These are phyloP conservation scores for Apium graveolens DNA, from an alignment of 129 eudicot genomes.

Conservation along the genomic window DNA sequence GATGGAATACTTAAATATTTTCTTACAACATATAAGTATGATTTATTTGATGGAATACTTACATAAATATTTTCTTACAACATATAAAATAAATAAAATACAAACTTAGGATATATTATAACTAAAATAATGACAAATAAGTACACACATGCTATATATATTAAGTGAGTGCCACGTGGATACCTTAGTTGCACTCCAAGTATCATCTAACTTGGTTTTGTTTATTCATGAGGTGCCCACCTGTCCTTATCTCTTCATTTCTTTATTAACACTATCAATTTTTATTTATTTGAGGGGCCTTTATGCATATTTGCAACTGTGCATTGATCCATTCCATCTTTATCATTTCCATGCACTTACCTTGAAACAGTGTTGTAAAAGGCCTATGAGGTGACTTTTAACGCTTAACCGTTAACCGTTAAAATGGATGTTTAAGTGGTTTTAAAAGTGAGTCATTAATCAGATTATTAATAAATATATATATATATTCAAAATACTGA, in stretches of 20 bases:
- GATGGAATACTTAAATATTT: background rate
- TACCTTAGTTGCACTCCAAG: conserved; percentile 15
- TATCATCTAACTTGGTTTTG: background rate
- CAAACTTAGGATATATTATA: background rate
- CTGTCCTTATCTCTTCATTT: conserved; percentile 10
- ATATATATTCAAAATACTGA: no score
- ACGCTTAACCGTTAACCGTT: no score
- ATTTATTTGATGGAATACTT: background rate
- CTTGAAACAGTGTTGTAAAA: no score
- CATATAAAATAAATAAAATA: background rate
- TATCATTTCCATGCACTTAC: background rate
- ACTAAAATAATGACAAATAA: background rate
- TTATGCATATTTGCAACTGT: background rate
- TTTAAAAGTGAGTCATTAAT: no score
- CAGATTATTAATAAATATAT: no score
- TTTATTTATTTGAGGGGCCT: background rate
- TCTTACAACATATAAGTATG: conserved; percentile 3
- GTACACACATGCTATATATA: background rate
- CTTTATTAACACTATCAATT: no score
- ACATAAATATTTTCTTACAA: background rate
- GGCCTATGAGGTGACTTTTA: no score
- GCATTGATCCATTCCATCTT: background rate
- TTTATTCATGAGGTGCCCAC: conserved; percentile 1
- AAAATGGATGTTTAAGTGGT: no score
- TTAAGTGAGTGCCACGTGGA: conserved; percentile 18